Conservation (phyloP, 306 rosid species). For the Quercus agrifolia region DNA sequence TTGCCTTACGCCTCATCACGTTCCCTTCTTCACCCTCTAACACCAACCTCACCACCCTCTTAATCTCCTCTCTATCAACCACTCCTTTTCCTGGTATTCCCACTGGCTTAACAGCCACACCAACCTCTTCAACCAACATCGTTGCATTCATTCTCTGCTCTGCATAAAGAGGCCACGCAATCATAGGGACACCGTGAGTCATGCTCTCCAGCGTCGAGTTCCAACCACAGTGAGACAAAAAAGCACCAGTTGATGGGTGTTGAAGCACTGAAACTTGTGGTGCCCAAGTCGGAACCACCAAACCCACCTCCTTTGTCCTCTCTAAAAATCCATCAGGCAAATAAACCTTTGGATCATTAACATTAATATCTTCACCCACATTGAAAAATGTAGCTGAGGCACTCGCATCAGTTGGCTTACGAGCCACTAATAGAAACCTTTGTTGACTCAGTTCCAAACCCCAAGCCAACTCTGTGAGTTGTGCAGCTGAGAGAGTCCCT, state of each 20-base stretch:
- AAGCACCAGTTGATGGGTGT: constrained; percentile 38
- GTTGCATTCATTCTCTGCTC: constrained; percentile 53
- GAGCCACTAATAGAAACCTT: constrained; percentile 43
- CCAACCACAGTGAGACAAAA: constrained; percentile 58
- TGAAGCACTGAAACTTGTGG: constrained; percentile 26
- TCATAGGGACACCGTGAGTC: constrained; percentile 39
- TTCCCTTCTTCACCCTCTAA: constrained; percentile 49
- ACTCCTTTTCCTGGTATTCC: not conserved
- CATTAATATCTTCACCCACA: not conserved
- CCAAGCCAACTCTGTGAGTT: constrained; percentile 39
- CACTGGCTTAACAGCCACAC: constrained; percentile 21
- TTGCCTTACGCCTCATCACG: constrained; percentile 15
- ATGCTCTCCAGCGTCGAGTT: constrained; percentile 52
- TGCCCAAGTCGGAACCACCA: constrained; percentile 38
- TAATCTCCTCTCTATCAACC: constrained; percentile 28
- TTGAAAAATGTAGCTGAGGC: constrained; percentile 19
- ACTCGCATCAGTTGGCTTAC: not conserved
- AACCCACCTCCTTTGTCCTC: constrained; percentile 26
- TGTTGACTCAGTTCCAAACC: constrained; percentile 40
- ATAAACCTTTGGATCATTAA: constrained; percentile 9
- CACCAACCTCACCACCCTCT: constrained; percentile 19
- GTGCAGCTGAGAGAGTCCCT: constrained; percentile 22
- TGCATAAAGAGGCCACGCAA: constrained; percentile 49
- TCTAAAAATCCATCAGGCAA: constrained; percentile 39
- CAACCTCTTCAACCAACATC: constrained; percentile 27